These are phyloP conservation scores for Scutellaria galericulata DNA, from an alignment of 257 asterid genomes.

Conservation along the genomic window DNA sequence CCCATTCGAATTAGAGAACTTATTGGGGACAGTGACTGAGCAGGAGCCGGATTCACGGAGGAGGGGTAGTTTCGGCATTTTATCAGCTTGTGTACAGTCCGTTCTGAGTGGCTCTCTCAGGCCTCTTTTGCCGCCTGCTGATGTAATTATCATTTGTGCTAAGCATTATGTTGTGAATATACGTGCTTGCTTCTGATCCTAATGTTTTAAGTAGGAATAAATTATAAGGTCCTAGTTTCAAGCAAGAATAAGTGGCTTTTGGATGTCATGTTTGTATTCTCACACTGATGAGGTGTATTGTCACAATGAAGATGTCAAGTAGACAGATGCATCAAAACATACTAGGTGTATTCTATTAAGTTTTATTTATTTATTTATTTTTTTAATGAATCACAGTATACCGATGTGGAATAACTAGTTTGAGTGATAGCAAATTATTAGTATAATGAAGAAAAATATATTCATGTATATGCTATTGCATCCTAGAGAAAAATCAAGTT, in stretches of 20 bases:
- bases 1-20: slow-evolving; percentile 58
- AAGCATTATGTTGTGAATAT: not conserved
- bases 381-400: slow-evolving; percentile 6
- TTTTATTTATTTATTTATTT: too few species aligned
- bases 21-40: slow-evolving; percentile 43
- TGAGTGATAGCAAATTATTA: not conserved
- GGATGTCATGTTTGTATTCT: not conserved
- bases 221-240: not conserved
- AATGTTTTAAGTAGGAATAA: not conserved
- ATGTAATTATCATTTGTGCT: slow-evolving; percentile 49
- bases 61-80: slow-evolving; percentile 46
- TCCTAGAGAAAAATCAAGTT: slow-evolving; percentile 4
- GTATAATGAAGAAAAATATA: slow-evolving; percentile 17
- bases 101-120: slow-evolving; percentile 55
- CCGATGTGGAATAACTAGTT: not conserved
- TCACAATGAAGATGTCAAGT: too few species aligned
- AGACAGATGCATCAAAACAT: not conserved
- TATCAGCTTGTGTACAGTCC: slow-evolving; percentile 50
- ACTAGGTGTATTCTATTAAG: slow-evolving; percentile 1
- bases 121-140: slow-evolving; percentile 62
- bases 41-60: slow-evolving; percentile 43
- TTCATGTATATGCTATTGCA: not conserved
- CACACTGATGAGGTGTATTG: not conserved
- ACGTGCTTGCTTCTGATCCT: too few species aligned
- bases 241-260: not conserved